A percentile compares a stretch with the other conserved stretches of the same genome.
These are phyloP conservation scores for Auxenochlorella pyrenoidosa DNA, from an alignment of 139 green algal genomes.

Conservation along the genomic window DNA sequence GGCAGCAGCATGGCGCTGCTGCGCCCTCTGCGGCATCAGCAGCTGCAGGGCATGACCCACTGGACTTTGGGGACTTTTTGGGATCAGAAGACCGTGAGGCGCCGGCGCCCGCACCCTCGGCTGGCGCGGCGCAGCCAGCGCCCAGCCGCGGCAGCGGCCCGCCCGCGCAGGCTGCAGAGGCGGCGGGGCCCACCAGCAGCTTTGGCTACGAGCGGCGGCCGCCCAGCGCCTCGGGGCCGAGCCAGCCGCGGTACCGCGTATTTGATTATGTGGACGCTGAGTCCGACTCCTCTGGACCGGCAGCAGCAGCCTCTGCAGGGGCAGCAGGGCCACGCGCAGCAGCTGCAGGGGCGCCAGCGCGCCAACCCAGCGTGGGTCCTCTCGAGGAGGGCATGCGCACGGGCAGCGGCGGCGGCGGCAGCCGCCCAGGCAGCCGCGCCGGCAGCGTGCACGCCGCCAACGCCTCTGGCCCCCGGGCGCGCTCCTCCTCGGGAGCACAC, in stretches of 20 bases:
- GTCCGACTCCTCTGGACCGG: neutral
- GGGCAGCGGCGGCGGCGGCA: neutral
- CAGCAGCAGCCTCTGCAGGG: neutral
- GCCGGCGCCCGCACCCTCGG: neutral
- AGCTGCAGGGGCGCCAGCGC: too few relatives aligned
- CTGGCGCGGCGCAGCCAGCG: neutral
- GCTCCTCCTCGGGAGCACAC: neutral
- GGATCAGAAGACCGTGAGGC: neutral
- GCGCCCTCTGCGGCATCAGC: too few relatives aligned
- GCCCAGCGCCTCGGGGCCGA: too few relatives aligned
- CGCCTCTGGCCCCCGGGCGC: neutral
- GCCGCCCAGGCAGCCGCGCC: neutral
- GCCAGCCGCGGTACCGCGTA: slow-evolving; percentile 10
- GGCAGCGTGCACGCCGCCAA: neutral
- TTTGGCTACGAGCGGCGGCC: slow-evolving; percentile 8
- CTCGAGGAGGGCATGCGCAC: neutral
- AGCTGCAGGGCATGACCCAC: neutral
- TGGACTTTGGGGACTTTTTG: slow-evolving; percentile 13
- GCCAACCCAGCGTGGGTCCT: neutral
- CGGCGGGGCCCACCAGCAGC: neutral
- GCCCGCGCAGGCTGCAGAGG: too few relatives aligned
- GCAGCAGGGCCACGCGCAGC: too few relatives aligned
- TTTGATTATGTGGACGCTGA: slow-evolving; percentile 18
- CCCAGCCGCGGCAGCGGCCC: neutral
- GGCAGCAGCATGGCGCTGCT: neutral